phyloP scores from a whole-genome alignment of 805 yeast genomes.

The Candida suzukii region DNA sequence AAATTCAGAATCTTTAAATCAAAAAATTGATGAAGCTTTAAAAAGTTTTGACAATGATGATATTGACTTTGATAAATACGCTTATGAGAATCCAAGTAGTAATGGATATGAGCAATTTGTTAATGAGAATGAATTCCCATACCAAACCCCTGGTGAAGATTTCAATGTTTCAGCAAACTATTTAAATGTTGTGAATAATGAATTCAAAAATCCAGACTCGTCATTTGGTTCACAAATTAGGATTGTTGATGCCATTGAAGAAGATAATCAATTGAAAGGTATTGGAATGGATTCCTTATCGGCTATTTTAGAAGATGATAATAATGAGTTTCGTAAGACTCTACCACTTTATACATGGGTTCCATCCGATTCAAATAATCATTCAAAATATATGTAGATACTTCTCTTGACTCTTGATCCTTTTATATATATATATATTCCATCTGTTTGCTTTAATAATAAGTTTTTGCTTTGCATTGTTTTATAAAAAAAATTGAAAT shows the following conservation, averaged over 20 bases:
- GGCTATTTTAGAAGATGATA: neutral
- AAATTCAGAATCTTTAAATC: neutral
- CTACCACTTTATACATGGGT: neutral
- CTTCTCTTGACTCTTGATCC: no score
- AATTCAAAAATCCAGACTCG: constrained; percentile 5
- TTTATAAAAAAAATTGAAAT: no score
- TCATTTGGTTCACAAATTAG: constrained; percentile 15
- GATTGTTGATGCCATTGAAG: constrained; percentile 10
- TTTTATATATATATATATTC: no score
- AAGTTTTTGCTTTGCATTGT: no score
- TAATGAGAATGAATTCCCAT: neutral
- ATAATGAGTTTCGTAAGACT: neutral
- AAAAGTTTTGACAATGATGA: neutral
- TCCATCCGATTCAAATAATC: neutral
- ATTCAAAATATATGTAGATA: neutral
- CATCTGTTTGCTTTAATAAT: no score
- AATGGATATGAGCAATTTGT: neutral
- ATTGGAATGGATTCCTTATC: neutral
- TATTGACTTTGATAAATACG: neutral
- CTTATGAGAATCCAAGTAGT: neutral
- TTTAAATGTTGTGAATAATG: neutral
- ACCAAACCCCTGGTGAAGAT: neutral
- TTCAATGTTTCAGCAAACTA: neutral
- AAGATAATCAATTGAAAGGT: neutral
- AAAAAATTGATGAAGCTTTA: neutral